A percentile compares a stretch with the other conserved stretches of the same genome.
Evolutionary conservation across 495 filamentous ascomycete species (phyloP).

Genomic region (Neurospora tetraspora): DNA sequence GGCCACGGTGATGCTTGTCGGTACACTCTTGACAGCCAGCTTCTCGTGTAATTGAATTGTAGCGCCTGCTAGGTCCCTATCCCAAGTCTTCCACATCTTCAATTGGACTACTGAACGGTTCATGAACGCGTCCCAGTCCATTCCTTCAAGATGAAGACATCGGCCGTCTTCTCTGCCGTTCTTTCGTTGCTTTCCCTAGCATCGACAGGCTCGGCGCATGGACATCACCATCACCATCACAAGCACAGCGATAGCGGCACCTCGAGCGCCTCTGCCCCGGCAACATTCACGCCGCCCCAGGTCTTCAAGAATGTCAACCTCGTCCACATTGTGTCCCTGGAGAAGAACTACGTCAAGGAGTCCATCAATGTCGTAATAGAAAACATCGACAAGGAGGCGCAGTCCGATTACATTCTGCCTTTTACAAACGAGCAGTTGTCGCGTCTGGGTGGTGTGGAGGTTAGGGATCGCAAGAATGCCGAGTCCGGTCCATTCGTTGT

Average conservation of each 20-base stretch:
- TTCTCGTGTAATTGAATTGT: not conserved
- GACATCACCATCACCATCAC: conserved; percentile 2
- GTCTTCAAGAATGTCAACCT: conserved; percentile 89
- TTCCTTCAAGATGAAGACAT: conserved; percentile 42
- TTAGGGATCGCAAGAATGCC: conserved; percentile 75
- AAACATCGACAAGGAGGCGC: conserved; percentile 63
- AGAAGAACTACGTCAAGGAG: conserved; percentile 84
- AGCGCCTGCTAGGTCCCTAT: not conserved
- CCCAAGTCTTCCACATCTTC: not conserved
- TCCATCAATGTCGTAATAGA: conserved; percentile 88
- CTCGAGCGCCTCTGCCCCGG: conserved; percentile 42
- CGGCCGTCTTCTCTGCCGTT: conserved; percentile 38
- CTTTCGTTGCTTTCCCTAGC: conserved; percentile 37
- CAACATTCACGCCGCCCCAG: conserved; percentile 74
- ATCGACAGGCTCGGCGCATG: conserved; percentile 24
- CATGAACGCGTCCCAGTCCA: conserved; percentile 26
- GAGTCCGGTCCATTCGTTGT: conserved; percentile 56
- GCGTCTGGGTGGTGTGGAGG: conserved; percentile 77
- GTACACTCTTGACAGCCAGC: conserved; percentile 1
- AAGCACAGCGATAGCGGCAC: conserved; percentile 15
- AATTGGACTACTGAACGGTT: conserved; percentile 17
- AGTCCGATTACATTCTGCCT: conserved; percentile 81
- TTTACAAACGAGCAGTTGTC: conserved; percentile 66
- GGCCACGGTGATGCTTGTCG: conserved; percentile 22
- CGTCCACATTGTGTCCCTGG: conserved; percentile 79